Base-by-base conservation (phyloP, 1,139 yeast species). In the Yamadazyma atlantica region DNA sequence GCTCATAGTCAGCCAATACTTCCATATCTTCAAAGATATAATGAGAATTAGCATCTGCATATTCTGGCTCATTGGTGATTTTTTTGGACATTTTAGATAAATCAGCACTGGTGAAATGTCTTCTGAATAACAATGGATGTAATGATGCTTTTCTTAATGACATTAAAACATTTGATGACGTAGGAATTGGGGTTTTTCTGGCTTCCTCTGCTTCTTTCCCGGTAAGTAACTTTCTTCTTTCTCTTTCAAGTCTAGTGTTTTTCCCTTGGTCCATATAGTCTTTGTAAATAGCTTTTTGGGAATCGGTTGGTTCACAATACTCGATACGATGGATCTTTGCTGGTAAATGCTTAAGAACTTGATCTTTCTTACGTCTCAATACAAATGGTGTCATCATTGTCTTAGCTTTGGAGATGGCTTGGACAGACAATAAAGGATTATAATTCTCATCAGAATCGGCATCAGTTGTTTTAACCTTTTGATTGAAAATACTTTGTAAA, bases 361-460 rank as follows among this genome's bases (percentile, higher is more conserved):
- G 97, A 41, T 80, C 85, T 64, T 92, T 92, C 55, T 85, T 85
- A 58, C 99, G 81, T 59, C 99, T 76, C 51, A 92, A 69, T 8
- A 92, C 92, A 65, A 92, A 92, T 4, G 99, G 99, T 2, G 95
- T 85, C 98, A 92, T 92, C 97, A 92, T 92, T 3, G 94, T 84
- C 59, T 87, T 88, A 5, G 99, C 99, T 55, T 89, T 85, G 31
- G 81, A 76, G 43, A 92, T 89, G 1, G 98, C 95, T 61, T 92
- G 95, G 48, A 84, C 83, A 0, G 97, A 88, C 34, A 92, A 66
- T 38, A 92, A 71, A 2, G 96, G 97, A 51, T 85, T 86, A 51
- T 80, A 85, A 33, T 66, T 69, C 34, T 64, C 69, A 30, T 69
- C 68, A 0, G 64, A 49, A 31, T 69, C 67, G 0, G 64, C 50